Base-by-base conservation (phyloP, 148 eudicot genomes). In the Dianthus caryophyllus region DNA sequence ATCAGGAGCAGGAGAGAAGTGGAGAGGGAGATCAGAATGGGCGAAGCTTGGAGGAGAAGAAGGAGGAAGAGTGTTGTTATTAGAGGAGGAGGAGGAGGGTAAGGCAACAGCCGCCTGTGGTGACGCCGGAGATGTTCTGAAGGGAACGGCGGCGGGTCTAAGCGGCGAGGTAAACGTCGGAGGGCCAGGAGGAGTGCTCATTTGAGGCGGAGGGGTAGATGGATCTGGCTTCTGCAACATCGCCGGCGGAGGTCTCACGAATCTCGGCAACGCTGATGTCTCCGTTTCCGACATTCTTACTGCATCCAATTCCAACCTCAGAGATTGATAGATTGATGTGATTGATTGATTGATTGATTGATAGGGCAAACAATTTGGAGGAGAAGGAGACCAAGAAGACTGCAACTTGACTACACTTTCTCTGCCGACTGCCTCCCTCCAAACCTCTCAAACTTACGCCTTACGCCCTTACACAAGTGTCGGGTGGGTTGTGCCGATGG, bases 131-230 rank as follows among this genome's bases (percentile, higher is more conserved):
- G 97, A 88, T 14, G 97, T 88, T 61, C 93, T 76, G 62, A 88
- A 90, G 1, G 97, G 99, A 12, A 90, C 97, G 16, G 99, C 96
- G 18, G 96, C 97, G 4, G 99, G 97, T 44, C 81, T 83, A 2
- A 90, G 75, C 0, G 98, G 99, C 0, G 99, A 90, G 0, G 89
- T 84, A 57, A 94, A 94, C 26, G 83, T 84, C 0, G 99, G 99
- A 5, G 97, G 97, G 0, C 99, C 96, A 0, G 96, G 97, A 0
- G 99, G 99, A 9, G 91, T 86, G 80, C 99, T 94, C 77, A 90
- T 24, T 65, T 80, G 93, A 36, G 92, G 84, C 5, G 86, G 73
- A n/a, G n/a, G n/a, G 14, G 87, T 67, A 1, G 66, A 75, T 9
- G 84, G 13, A 61, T 61, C 65, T 2, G 51, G 13, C 22, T 25